phyloP scores from a whole-genome alignment of 2,329 filamentous ascomycete genomes.

The Aureobasidium mangrovei region DNA sequence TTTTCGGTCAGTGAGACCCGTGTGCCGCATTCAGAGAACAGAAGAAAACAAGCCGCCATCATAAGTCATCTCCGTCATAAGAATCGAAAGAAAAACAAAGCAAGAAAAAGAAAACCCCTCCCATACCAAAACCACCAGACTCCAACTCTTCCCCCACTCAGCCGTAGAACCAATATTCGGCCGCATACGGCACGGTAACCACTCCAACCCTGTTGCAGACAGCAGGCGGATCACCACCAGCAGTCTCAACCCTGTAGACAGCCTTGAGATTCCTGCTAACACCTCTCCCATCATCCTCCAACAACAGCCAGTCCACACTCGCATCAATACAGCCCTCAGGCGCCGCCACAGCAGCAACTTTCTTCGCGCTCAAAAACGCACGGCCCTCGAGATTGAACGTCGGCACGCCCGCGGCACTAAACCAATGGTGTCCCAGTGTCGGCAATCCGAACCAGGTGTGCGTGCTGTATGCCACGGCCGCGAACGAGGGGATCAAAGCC shows the following conservation, averaged over 20 bases:
- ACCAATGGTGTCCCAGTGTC: slow-evolving; percentile 57
- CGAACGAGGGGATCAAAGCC: background rate
- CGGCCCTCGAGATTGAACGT: slow-evolving; percentile 49
- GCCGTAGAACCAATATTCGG: slow-evolving; percentile 42
- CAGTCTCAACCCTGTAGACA: slow-evolving; percentile 42
- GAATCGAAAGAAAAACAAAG: too few relatives aligned
- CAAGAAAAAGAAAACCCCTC: too few relatives aligned
- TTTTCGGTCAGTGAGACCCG: too few relatives aligned
- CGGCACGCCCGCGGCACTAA: slow-evolving; percentile 46
- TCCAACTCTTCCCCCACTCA: background rate
- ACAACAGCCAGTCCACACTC: slow-evolving; percentile 40
- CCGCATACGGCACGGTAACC: slow-evolving; percentile 36
- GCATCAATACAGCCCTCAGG: slow-evolving; percentile 34
- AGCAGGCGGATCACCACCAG: slow-evolving; percentile 34
- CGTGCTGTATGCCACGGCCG: slow-evolving; percentile 7
- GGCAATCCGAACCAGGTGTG: slow-evolving; percentile 4
- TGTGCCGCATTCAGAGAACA: too few relatives aligned
- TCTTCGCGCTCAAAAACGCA: slow-evolving; percentile 39
- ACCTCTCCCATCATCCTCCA: slow-evolving; percentile 31
- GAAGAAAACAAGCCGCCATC: too few relatives aligned
- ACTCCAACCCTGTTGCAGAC: slow-evolving; percentile 30
- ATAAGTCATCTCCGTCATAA: too few relatives aligned
- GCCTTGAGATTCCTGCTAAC: slow-evolving; percentile 32
- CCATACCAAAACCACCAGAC: too few relatives aligned
- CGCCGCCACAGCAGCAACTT: slow-evolving; percentile 43